phyloP scores from a whole-genome alignment of 129 eudicot genomes.

The Ambrosia trifida region DNA sequence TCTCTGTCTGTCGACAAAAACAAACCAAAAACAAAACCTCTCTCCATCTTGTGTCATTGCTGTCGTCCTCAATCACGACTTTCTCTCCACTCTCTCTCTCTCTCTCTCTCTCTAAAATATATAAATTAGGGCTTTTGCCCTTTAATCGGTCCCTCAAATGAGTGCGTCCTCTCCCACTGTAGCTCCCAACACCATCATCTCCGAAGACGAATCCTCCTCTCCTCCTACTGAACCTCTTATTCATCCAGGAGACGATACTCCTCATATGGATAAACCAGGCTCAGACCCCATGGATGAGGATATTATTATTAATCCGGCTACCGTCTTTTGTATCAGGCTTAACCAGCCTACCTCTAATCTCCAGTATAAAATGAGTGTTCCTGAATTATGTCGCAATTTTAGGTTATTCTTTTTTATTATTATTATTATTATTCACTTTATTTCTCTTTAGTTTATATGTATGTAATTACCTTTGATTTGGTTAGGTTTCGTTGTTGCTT shows the following conservation, averaged over 20 bases:
- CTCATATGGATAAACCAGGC: slow-evolving; percentile 39
- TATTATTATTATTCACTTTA: no score
- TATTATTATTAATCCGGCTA: slow-evolving; percentile 51
- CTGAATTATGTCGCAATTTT: slow-evolving; percentile 94
- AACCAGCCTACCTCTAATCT: slow-evolving; percentile 89
- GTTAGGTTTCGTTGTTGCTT: no score
- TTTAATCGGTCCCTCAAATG: slow-evolving; percentile 43
- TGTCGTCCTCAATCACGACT: slow-evolving; percentile 97
- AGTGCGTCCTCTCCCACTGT: slow-evolving; percentile 34
- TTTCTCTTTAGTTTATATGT: no score
- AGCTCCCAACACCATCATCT: no score
- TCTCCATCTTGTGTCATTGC: slow-evolving; percentile 56
- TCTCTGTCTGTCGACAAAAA: slow-evolving; percentile 39
- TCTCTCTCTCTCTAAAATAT: slow-evolving; percentile 26
- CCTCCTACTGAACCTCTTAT: slow-evolving; percentile 35
- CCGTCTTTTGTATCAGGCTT: slow-evolving; percentile 81
- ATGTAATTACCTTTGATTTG: no score
- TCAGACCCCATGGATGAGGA: slow-evolving; percentile 75
- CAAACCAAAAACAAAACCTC: slow-evolving; percentile 15
- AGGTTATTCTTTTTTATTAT: slow-evolving; percentile 33
- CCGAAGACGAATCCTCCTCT: neutral
- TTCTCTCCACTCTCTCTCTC: slow-evolving; percentile 44
- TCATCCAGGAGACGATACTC: slow-evolving; percentile 37
- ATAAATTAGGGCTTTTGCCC: slow-evolving; percentile 64
- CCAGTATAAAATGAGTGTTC: slow-evolving; percentile 89